Percentiles rank a stretch among this genome's conserved stretches.
Evolutionary conservation across 352 stramenopile species (phyloP).

Genomic region (Globisporangium cederbergense): DNA sequence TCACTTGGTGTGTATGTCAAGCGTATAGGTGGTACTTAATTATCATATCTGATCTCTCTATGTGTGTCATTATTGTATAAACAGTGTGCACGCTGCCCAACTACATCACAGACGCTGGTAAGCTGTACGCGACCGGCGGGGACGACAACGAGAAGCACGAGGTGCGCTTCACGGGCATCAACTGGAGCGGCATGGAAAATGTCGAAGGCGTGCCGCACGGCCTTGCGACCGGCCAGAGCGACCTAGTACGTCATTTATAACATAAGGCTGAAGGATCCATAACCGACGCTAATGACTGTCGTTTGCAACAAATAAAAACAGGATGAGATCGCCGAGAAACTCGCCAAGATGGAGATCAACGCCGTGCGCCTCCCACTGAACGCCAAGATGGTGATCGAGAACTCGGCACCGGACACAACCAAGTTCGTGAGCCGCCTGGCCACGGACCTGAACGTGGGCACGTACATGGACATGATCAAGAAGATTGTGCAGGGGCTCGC

Average conservation of each 20-base stretch:
- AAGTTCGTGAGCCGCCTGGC: constrained; percentile 62
- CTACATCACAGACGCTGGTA: constrained; percentile 53
- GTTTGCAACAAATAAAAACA: constrained; percentile 9
- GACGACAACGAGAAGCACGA: constrained; percentile 49
- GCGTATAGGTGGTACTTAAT: neutral
- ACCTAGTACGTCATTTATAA: constrained; percentile 29
- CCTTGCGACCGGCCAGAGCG: constrained; percentile 59
- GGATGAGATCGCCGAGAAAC: constrained; percentile 54
- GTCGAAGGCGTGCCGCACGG: constrained; percentile 70
- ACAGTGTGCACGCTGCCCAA: constrained; percentile 68
- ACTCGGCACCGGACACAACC: constrained; percentile 54
- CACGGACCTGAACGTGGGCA: constrained; percentile 60
- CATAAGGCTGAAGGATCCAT: too few relatives aligned
- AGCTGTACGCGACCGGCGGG: constrained; percentile 63
- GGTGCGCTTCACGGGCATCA: constrained; percentile 81
- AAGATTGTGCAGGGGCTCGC: constrained; percentile 77
- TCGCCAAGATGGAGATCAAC: constrained; percentile 70
- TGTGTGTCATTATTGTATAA: constrained; percentile 2
- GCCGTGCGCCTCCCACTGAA: constrained; percentile 76
- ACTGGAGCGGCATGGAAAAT: constrained; percentile 88
- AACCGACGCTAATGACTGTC: too few relatives aligned
- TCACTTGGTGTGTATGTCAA: neutral
- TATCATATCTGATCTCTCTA: neutral
- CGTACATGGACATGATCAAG: constrained; percentile 85
- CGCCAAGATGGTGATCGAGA: constrained; percentile 79